Conservation (phyloP, 225 moss, liverwort and hornwort genomes). For the Lunularia cruciata region DNA sequence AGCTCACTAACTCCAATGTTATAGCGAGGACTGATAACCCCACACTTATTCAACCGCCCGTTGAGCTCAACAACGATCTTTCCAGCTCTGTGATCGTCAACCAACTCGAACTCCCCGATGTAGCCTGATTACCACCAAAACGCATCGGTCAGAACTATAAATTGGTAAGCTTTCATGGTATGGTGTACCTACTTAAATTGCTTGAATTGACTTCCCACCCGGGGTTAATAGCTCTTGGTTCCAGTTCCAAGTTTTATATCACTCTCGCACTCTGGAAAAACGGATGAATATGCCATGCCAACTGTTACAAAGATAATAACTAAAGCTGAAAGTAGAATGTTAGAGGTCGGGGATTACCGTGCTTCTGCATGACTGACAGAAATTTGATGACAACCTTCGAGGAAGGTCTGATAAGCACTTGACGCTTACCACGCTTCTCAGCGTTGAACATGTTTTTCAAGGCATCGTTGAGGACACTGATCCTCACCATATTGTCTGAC, state of each 20-base stretch:
- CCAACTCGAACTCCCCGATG: slow-evolving; percentile 73
- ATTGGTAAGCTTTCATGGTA: no score
- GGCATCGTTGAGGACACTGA: slow-evolving; percentile 49
- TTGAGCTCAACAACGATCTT: slow-evolving; percentile 75
- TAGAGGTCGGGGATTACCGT: slow-evolving; percentile 16
- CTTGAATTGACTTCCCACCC: neutral
- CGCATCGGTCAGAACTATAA: no score
- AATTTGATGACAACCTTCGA: slow-evolving; percentile 51
- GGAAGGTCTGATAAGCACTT: slow-evolving; percentile 45
- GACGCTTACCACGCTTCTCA: slow-evolving; percentile 50
- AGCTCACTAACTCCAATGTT: slow-evolving; percentile 76
- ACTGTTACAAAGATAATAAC: neutral
- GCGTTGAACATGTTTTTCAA: slow-evolving; percentile 53
- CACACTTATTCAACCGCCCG: slow-evolving; percentile 71
- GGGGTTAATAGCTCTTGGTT: no score
- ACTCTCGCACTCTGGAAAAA: neutral
- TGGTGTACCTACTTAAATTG: no score
- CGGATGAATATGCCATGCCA: neutral
- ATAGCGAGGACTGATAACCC: slow-evolving; percentile 74
- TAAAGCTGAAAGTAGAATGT: neutral
- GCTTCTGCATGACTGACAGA: slow-evolving; percentile 41
- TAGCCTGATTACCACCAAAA: slow-evolving; percentile 27
- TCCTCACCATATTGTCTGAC: slow-evolving; percentile 40
- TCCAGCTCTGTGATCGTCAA: slow-evolving; percentile 71
- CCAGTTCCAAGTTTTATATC: no score